These are phyloP conservation scores for Annulohypoxylon maeteangense DNA, from an alignment of 495 filamentous ascomycete genomes.

Conservation along the genomic window DNA sequence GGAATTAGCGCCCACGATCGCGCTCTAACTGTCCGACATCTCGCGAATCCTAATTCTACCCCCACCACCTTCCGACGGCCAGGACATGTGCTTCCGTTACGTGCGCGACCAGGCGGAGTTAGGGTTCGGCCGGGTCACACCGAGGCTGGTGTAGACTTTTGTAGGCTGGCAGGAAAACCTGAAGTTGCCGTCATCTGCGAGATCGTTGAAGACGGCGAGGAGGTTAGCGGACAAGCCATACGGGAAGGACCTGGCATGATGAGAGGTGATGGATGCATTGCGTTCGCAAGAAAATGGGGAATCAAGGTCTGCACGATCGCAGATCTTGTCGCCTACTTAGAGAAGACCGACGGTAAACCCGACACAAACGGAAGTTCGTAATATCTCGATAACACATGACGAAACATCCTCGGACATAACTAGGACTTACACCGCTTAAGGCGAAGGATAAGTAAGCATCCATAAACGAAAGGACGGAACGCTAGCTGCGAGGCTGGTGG, in stretches of 20 bases:
- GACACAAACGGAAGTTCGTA: conserved; percentile 51
- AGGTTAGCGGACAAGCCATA: conserved; percentile 66
- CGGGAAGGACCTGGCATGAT: conserved; percentile 82
- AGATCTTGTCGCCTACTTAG: conserved; percentile 82
- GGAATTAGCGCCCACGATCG: conserved; percentile 92
- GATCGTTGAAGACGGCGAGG: conserved; percentile 81
- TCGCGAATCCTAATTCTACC: conserved; percentile 72
- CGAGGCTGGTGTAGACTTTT: conserved; percentile 91
- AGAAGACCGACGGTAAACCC: conserved; percentile 69
- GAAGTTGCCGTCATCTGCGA: conserved; percentile 86
- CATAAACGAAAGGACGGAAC: background rate
- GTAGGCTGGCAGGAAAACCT: conserved; percentile 77
- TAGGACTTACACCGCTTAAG: background rate
- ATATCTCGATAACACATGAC: background rate
- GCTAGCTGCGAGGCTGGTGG: background rate
- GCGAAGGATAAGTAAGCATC: background rate
- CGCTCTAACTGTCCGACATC: conserved; percentile 79
- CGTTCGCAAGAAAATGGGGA: conserved; percentile 88
- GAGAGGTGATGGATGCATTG: conserved; percentile 87
- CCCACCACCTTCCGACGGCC: conserved; percentile 77
- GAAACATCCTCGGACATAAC: background rate
- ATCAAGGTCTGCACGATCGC: conserved; percentile 96
- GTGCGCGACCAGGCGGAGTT: conserved; percentile 83
- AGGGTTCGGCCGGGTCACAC: conserved; percentile 84
- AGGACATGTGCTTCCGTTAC: conserved; percentile 90